Conservation (phyloP, 495 filamentous ascomycete species). For the Pyronema omphalodes region DNA sequence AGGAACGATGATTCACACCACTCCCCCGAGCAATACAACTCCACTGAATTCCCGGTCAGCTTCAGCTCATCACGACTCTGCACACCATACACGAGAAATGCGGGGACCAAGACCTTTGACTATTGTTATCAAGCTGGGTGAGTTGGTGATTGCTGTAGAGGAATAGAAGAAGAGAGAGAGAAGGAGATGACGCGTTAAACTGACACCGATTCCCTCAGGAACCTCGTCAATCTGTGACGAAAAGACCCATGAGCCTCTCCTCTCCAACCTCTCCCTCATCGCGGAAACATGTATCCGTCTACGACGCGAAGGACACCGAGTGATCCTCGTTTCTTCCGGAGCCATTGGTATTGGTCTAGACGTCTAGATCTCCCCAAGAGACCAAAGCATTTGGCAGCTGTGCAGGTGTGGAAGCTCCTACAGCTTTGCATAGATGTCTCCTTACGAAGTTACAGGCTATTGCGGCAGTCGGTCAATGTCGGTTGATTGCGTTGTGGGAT, state of each 20-base stretch:
- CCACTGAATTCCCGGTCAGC: too few species aligned
- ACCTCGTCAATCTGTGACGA: constrained; percentile 97
- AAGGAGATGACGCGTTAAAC: neutral
- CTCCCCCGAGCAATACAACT: too few species aligned
- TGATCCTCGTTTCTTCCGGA: constrained; percentile 89
- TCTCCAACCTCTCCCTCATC: constrained; percentile 74
- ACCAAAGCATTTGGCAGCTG: constrained; percentile 68
- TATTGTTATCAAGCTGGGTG: constrained; percentile 90
- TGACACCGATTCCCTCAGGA: constrained; percentile 32
- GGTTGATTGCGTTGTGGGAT: constrained; percentile 91
- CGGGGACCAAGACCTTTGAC: constrained; percentile 37
- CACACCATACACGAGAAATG: constrained; percentile 12
- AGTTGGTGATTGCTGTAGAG: too few species aligned
- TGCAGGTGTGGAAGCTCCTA: constrained; percentile 39
- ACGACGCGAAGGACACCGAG: constrained; percentile 76
- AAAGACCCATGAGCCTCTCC: constrained; percentile 85
- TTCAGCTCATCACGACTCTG: too few species aligned
- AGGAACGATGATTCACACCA: too few species aligned
- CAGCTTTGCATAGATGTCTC: neutral
- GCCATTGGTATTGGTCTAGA: constrained; percentile 77
- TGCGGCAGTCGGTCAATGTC: constrained; percentile 89
- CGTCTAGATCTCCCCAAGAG: constrained; percentile 78
- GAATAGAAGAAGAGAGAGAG: neutral
- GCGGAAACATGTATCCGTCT: constrained; percentile 80
- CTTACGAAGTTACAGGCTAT: constrained; percentile 42